Percentiles rank a stretch among this genome's conserved stretches.
Evolutionary conservation across 139 green algal genomes (phyloP).

Genomic region (Chlorella ohadii): DNA sequence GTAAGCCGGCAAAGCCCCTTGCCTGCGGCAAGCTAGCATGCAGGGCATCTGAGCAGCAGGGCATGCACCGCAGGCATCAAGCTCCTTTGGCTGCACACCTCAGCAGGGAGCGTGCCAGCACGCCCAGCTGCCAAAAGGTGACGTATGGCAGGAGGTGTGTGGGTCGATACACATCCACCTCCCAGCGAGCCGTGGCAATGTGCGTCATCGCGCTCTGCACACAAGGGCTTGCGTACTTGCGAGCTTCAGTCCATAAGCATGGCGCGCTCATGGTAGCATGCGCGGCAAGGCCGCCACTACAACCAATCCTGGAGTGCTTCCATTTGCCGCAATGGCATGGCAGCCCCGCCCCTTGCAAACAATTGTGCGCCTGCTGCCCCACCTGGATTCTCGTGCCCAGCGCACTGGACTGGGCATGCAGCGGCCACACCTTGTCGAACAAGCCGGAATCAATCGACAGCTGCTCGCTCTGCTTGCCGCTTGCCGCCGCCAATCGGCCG

Average conservation of each 20-base stretch:
- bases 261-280: no score
- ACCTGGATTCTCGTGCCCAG: neutral
- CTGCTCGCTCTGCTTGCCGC: conserved; percentile 1
- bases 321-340: no score
- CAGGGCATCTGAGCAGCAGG: no score
- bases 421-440: neutral
- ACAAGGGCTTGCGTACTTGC: neutral
- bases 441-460: neutral
- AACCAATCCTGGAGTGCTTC: no score
- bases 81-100: no score
- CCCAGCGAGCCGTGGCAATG: neutral
- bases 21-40: no score
- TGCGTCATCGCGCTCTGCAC: neutral
- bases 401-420: neutral
- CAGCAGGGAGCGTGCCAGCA: conserved; percentile 10
- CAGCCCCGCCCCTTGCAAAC: no score
- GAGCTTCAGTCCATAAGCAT: no score
- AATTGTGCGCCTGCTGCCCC: no score
- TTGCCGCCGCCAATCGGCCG: neutral
- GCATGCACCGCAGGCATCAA: no score
- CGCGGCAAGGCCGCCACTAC: no score
- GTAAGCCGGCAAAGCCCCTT: no score
- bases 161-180: conserved; percentile 7
- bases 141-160: neutral
- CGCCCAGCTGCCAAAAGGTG: neutral